Conservation (phyloP, 495 filamentous ascomycete species). For the Neurospora sp. region DNA sequence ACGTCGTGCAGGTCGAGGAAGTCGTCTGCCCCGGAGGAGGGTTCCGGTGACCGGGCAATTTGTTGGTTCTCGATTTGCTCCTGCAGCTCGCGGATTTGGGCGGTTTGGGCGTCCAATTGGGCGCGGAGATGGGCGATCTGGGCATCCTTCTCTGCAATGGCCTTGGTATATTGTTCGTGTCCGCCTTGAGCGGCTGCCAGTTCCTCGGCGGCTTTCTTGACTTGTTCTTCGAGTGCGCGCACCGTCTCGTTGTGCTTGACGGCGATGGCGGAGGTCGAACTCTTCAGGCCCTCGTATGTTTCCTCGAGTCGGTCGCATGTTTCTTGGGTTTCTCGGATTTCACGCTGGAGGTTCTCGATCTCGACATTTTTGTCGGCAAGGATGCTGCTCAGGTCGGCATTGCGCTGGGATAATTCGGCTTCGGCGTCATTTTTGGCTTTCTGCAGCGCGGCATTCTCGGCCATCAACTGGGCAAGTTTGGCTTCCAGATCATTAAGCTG, state of each 20-base stretch:
- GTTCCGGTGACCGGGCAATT: constrained; percentile 1
- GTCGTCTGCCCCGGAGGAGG: constrained; percentile 36
- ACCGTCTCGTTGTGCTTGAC: constrained; percentile 56
- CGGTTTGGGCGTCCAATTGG: constrained; percentile 66
- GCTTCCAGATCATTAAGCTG: constrained; percentile 77
- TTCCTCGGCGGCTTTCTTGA: constrained; percentile 44
- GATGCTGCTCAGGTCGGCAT: constrained; percentile 21
- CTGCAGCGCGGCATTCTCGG: constrained; percentile 68
- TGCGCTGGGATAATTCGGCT: constrained; percentile 29
- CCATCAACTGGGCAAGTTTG: constrained; percentile 65
- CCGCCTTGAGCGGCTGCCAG: constrained; percentile 50
- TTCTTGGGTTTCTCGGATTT: constrained; percentile 65
- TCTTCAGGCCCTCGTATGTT: constrained; percentile 70
- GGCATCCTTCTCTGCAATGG: constrained; percentile 69
- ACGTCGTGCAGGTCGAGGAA: constrained; percentile 78
- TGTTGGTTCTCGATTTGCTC: constrained; percentile 53
- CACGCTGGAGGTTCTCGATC: constrained; percentile 66
- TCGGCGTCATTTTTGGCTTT: constrained; percentile 64
- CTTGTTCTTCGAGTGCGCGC: constrained; percentile 49
- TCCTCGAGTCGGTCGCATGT: constrained; percentile 68
- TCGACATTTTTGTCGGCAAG: constrained; percentile 63
- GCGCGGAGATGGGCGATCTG: constrained; percentile 67
- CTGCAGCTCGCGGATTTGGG: constrained; percentile 72
- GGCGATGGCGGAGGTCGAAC: constrained; percentile 63
- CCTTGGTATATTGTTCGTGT: constrained; percentile 45